Conservation (phyloP, 2,329 filamentous ascomycete genomes). For the Knufia petricola region DNA sequence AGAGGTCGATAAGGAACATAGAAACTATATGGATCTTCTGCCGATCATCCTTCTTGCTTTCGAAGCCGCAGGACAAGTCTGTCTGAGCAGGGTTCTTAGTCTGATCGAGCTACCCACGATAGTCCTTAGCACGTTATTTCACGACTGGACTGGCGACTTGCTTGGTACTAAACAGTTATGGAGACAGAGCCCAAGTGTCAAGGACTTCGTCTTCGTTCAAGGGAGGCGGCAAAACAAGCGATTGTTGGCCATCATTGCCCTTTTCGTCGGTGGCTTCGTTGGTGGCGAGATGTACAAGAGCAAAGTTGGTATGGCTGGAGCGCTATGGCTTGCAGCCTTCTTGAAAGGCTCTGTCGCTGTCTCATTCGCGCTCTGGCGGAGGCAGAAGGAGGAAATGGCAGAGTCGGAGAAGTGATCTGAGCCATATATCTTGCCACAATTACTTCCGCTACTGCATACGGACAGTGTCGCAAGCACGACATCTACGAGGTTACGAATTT, state of each 20-base stretch:
- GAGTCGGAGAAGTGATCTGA: not conserved
- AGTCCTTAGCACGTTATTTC: constrained; percentile 38
- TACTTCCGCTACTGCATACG: not conserved
- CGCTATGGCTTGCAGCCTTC: constrained; percentile 35
- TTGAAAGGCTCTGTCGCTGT: constrained; percentile 31
- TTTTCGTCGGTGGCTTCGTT: constrained; percentile 33
- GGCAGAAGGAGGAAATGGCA: constrained; percentile 10
- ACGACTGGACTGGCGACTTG: constrained; percentile 36
- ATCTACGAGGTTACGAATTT: not conserved
- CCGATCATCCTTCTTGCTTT: constrained; percentile 34
- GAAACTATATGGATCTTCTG: constrained; percentile 24
- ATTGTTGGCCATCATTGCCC: constrained; percentile 28
- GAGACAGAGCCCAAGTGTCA: constrained; percentile 31
- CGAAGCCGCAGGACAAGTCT: constrained; percentile 35
- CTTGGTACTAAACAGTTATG: constrained; percentile 26
- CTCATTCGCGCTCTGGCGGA: constrained; percentile 32
- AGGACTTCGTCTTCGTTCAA: constrained; percentile 23
- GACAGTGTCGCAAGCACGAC: not conserved
- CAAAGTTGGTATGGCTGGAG: constrained; percentile 33
- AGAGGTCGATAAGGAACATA: not conserved
- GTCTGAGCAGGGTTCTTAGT: constrained; percentile 32
- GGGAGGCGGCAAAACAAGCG: constrained; percentile 23
- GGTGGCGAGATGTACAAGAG: constrained; percentile 36
- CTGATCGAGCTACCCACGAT: constrained; percentile 39
- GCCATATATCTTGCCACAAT: not conserved